Evolutionary conservation across 306 rosid genomes (phyloP).

Genomic region (Adenanthera pavonina): DNA sequence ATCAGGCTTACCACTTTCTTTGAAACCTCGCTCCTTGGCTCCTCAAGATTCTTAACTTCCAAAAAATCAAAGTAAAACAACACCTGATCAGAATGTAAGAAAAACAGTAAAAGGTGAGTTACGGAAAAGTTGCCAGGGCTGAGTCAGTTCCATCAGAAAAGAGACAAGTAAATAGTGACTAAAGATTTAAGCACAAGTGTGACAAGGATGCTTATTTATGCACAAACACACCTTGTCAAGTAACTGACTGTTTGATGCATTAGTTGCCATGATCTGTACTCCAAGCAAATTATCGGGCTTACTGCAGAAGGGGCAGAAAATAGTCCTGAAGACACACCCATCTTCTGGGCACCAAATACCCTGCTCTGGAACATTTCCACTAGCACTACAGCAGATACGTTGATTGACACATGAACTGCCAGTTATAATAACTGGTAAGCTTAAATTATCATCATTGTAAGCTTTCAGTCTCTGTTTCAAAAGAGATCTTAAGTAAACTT

Average conservation of each 20-base stretch:
- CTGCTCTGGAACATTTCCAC: slow-evolving; percentile 47
- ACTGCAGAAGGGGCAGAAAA: slow-evolving; percentile 84
- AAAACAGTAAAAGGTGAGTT: slow-evolving; percentile 24
- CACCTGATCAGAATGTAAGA: slow-evolving; percentile 54
- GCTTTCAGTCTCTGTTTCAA: slow-evolving; percentile 45
- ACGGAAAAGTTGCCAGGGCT: slow-evolving; percentile 25
- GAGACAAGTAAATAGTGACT: slow-evolving; percentile 12
- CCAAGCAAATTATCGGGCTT: slow-evolving; percentile 63
- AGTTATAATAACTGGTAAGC: slow-evolving; percentile 62
- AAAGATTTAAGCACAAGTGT: slow-evolving; percentile 35
- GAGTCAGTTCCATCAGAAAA: slow-evolving; percentile 24
- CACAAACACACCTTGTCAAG: slow-evolving; percentile 67
- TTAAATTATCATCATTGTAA: slow-evolving; percentile 38
- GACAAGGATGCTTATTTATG: slow-evolving; percentile 25
- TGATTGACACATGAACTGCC: slow-evolving; percentile 64
- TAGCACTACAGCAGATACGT: slow-evolving; percentile 49
- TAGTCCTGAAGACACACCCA: slow-evolving; percentile 77
- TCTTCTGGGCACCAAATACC: slow-evolving; percentile 86
- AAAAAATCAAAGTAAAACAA: slow-evolving; percentile 65
- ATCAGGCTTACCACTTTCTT: slow-evolving; percentile 58
- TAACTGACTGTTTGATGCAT: slow-evolving; percentile 73
- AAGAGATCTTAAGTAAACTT: slow-evolving; percentile 65
- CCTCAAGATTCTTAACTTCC: slow-evolving; percentile 62
- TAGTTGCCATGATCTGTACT: slow-evolving; percentile 77
- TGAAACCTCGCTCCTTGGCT: slow-evolving; percentile 47